Percentiles rank a stretch among this genome's conserved stretches.
These are phyloP conservation scores for Xylaria venustula DNA, from an alignment of 495 filamentous ascomycete species.

Conservation along the genomic window DNA sequence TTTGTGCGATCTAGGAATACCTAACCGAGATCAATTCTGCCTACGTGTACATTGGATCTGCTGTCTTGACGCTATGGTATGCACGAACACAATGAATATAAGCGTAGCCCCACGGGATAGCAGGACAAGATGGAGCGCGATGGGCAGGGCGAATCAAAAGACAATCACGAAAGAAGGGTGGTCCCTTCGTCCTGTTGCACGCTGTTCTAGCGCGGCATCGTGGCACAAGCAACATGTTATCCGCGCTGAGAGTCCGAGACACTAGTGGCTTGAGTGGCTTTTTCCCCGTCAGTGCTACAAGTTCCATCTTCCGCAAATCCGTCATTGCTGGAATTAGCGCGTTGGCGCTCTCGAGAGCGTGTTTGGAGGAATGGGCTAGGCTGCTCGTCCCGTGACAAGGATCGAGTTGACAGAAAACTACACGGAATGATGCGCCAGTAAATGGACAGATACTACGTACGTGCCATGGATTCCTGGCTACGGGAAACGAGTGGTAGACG, in stretches of 20 bases:
- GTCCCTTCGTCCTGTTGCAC: conserved; percentile 16
- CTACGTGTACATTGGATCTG: not conserved
- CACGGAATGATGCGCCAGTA: not conserved
- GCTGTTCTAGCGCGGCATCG: conserved; percentile 24
- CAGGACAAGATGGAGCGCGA: conserved; percentile 4
- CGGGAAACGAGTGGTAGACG: not conserved
- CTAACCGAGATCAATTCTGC: too few relatives aligned
- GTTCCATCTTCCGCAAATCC: not conserved
- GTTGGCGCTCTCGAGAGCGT: not conserved
- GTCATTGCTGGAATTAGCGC: not conserved
- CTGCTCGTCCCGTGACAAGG: not conserved
- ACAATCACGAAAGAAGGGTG: not conserved
- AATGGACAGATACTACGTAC: not conserved
- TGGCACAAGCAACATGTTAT: conserved; percentile 29
- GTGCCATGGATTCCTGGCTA: not conserved
- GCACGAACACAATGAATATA: not conserved
- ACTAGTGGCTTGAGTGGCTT: conserved; percentile 28
- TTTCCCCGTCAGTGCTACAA: conserved; percentile 16
- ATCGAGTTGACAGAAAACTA: not conserved
- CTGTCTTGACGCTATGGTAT: not conserved
- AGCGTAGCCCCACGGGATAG: not conserved
- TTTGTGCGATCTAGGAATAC: not conserved
- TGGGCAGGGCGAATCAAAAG: not conserved
- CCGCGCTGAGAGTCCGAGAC: conserved; percentile 23
- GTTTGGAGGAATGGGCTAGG: not conserved